Base-by-base conservation (phyloP, 148 eudicot species). In the Spergularia marina region DNA sequence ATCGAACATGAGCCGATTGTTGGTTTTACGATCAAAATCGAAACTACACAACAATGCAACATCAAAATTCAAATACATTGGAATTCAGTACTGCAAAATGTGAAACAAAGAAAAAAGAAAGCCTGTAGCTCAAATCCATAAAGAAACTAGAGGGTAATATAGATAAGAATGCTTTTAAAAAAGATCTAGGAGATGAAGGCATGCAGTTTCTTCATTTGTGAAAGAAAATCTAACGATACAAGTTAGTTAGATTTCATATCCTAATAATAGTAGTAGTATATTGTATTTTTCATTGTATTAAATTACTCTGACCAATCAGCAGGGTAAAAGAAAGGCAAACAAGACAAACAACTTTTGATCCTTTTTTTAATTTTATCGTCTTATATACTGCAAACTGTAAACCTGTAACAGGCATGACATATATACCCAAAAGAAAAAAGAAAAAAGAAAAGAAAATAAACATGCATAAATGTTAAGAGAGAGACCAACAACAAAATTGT, bases 131-230 rank as follows among this genome's bases (percentile, higher is more conserved):
- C 36, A 30, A 30, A 30, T 30, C 36, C 36, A 30, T 30, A 30
- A 30, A 44, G 49, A 44, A 44, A 44, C 10, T 6, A 44, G 7
- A 44, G 49, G 49, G 49, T 44, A 44, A 44, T 44, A 6, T 41
- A 53, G 57, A 14, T 49, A 23, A 17, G 66, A 34, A 65, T 58
- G 73, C 68, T 73, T 79, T 30, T 68, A 14, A 55, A 51, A 71
- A 36, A 68, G 77, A 52, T 39, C 36, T 52, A 59, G 64, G 77
- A 68, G 68, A 51, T 49, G 73, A 79, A 74, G 68, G 77, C 15
- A 74, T 52, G 56, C 77, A 79, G 82, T 74, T 73, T 57, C 82
- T 74, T 14, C 74, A 79, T n/a, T 34, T 30, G 77, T 79, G 82
- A 74, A 74, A 74, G 66, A 74, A 79, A 79, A 79, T 79, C 82